phyloP scores from a whole-genome alignment of 768 basidiomycete species.

The Boletus huronensis region DNA sequence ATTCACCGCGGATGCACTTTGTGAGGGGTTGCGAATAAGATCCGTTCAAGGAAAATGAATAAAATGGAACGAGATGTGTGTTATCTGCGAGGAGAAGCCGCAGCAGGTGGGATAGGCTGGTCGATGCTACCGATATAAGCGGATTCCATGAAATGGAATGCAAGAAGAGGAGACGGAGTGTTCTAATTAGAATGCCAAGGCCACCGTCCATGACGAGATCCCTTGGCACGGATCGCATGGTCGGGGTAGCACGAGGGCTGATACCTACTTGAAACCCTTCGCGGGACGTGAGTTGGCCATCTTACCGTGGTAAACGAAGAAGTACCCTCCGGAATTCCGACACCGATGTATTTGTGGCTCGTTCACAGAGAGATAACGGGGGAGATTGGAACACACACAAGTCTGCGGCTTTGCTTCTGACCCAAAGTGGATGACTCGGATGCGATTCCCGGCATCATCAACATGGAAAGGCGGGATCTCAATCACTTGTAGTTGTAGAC shows the following conservation, averaged over 20 bases:
- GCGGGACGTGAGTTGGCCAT: neutral
- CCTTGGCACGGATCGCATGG: constrained; percentile 3
- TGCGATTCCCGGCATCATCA: too few relatives aligned
- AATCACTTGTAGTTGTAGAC: neutral
- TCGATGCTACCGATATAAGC: neutral
- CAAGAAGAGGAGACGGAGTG: neutral
- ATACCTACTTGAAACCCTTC: constrained; percentile 6
- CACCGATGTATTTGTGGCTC: neutral
- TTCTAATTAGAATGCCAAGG: neutral
- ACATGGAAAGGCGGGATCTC: neutral
- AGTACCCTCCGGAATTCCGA: neutral
- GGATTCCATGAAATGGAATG: neutral
- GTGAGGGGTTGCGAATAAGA: neutral
- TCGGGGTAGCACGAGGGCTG: neutral
- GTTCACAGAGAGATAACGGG: neutral
- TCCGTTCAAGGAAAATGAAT: neutral
- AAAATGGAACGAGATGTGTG: neutral
- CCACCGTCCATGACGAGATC: neutral
- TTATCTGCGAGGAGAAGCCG: neutral
- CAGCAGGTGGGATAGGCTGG: neutral
- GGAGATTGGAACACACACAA: neutral
- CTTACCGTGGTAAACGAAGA: neutral
- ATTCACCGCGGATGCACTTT: neutral
- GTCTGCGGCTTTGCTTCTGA: neutral
- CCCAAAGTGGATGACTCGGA: neutral